Percentiles rank a stretch among this genome's conserved stretches.
Conservation (phyloP, 2,329 filamentous ascomycete genomes). For the Nemania bipapillata region DNA sequence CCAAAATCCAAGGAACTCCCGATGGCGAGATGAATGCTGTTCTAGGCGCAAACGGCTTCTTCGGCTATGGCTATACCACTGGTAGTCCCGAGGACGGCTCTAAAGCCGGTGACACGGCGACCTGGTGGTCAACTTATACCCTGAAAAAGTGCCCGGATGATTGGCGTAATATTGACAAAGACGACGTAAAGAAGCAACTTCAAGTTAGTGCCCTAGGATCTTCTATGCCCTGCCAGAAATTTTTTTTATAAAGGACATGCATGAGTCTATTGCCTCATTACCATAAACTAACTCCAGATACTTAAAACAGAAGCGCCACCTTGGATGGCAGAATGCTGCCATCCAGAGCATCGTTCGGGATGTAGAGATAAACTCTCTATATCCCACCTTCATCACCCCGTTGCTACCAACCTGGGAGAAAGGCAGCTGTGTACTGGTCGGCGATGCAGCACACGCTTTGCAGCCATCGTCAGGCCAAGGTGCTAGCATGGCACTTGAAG, state of each 20-base stretch:
- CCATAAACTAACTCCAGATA: neutral
- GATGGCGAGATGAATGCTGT: slow-evolving; percentile 36
- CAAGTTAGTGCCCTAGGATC: slow-evolving; percentile 19
- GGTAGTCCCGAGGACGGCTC: slow-evolving; percentile 24
- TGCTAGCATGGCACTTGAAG: slow-evolving; percentile 37
- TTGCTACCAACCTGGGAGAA: slow-evolving; percentile 36
- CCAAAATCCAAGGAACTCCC: slow-evolving; percentile 28
- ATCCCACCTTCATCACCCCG: slow-evolving; percentile 33
- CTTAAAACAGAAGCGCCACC: slow-evolving; percentile 27
- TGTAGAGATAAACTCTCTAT: slow-evolving; percentile 33
- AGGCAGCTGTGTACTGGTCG: slow-evolving; percentile 37
- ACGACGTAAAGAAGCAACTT: slow-evolving; percentile 30
- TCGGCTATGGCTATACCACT: slow-evolving; percentile 36
- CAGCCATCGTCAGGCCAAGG: slow-evolving; percentile 37
- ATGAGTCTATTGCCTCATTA: neutral
- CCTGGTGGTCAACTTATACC: slow-evolving; percentile 35
- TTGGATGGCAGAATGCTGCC: slow-evolving; percentile 27
- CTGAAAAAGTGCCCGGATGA: slow-evolving; percentile 32
- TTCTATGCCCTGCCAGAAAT: neutral
- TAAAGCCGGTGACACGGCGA: slow-evolving; percentile 27
- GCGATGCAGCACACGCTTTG: slow-evolving; percentile 35
- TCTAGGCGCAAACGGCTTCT: slow-evolving; percentile 35
- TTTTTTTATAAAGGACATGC: neutral
- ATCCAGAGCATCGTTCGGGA: slow-evolving; percentile 30
- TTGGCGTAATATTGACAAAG: slow-evolving; percentile 36